Evolutionary conservation across 2,329 filamentous ascomycete species (phyloP).

Genomic region (Alternaria brassicicola): DNA sequence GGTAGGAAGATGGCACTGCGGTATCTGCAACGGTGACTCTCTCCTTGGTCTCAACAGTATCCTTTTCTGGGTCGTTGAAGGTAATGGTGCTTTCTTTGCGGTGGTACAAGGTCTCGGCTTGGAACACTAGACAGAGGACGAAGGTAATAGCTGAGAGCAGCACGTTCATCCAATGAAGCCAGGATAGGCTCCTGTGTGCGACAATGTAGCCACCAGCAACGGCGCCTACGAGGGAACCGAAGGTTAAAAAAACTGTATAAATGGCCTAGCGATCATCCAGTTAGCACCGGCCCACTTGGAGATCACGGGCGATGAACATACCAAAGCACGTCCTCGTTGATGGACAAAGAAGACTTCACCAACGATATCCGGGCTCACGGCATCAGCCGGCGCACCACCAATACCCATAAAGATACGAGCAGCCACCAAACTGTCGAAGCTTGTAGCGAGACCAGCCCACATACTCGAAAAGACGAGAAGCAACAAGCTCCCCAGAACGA

Average conservation of each 20-base stretch:
- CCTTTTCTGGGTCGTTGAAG: slow-evolving; percentile 18
- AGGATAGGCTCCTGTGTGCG: slow-evolving; percentile 40
- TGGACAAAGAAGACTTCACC: slow-evolving; percentile 54
- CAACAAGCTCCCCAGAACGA: slow-evolving; percentile 47
- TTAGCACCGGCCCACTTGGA: neutral
- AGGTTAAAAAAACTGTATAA: slow-evolving; percentile 50
- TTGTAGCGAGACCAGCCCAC: slow-evolving; percentile 50
- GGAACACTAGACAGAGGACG: slow-evolving; percentile 44
- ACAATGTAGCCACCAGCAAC: slow-evolving; percentile 52
- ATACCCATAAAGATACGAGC: slow-evolving; percentile 50
- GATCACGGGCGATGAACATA: slow-evolving; percentile 11
- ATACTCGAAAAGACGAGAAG: slow-evolving; percentile 44
- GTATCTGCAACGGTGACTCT: slow-evolving; percentile 9
- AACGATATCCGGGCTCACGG: slow-evolving; percentile 50
- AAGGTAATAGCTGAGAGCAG: slow-evolving; percentile 44
- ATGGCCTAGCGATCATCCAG: slow-evolving; percentile 38
- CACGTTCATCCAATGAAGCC: slow-evolving; percentile 52
- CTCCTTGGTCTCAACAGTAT: slow-evolving; percentile 28
- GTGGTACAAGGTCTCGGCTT: slow-evolving; percentile 51
- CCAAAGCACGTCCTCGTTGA: slow-evolving; percentile 50
- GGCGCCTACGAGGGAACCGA: slow-evolving; percentile 49
- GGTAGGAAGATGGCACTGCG: slow-evolving; percentile 23
- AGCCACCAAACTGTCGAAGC: slow-evolving; percentile 46
- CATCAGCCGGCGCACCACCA: slow-evolving; percentile 47
- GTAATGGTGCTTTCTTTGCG: slow-evolving; percentile 30